Evolutionary conservation across 805 yeast genomes (phyloP), one percentile per base, ranked within the genome.

Genomic region (Lachancea cidri): DNA sequence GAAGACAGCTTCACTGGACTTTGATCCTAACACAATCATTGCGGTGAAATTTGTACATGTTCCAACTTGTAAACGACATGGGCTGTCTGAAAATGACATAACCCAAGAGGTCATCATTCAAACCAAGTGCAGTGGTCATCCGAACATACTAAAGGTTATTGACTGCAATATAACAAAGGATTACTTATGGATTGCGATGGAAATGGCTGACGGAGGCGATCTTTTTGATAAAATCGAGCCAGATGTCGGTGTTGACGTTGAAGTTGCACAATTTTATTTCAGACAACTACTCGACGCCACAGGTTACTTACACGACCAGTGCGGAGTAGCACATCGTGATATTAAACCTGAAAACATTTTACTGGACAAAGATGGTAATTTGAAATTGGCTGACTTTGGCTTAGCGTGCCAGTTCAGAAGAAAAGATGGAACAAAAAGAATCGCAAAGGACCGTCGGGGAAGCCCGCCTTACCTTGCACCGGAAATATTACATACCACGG

Each of bases 311-410:
- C 94, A 84, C 51, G 58, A 67, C 11, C 68, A 71, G 35, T 79
- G 86, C 58, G 84, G 84, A 2, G 66, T 81, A 8, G 79, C 81
- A 31, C 98, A 91, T 63, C 73, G 98, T 35, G 98, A 93, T 66
- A 79, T 91, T 50, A 93, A 93, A 67, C 88, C 93, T 48, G 98
- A 91, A 59, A 93, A 91, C 62, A 96, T 91, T 15, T 70, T 91
- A 43, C 85, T 93, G 29, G 88, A 86, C 59, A 66, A 74, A 3
- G 60, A 72, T 2, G 77, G 81, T 44, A 72, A 73, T 50, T 93
- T 83, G 67, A 89, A 88, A 59, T 67, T 93, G 17, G 85, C 95
- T 56, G 98, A 93, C 66, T 93, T 93, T 65, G 98, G 98, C 0
- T 62, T 84, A 13, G 87, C 89, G 0, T 72, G 79, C 22, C 76